phyloP scores from a whole-genome alignment of 805 yeast species.

The Zygotorulaspora danielsina region DNA sequence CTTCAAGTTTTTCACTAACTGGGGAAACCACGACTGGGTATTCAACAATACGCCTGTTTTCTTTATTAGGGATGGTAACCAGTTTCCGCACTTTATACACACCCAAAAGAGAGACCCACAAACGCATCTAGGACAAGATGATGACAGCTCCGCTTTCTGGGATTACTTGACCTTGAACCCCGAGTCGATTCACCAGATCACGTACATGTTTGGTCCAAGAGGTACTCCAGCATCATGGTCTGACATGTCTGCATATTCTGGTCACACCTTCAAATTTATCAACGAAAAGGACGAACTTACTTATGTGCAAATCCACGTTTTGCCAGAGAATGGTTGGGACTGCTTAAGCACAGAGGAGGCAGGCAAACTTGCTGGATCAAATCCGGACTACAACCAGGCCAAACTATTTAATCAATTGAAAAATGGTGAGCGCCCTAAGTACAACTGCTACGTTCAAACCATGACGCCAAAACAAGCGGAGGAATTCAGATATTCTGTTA shows the following conservation, averaged over 20 bases:
- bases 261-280: slow-evolving; percentile 58
- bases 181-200: slow-evolving; percentile 54
- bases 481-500: slow-evolving; percentile 69
- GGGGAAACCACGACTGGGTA: slow-evolving; percentile 81
- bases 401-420: slow-evolving; percentile 44
- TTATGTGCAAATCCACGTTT: slow-evolving; percentile 54
- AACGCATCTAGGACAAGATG: slow-evolving; percentile 39
- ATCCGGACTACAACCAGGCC: slow-evolving; percentile 48
- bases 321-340: slow-evolving; percentile 48
- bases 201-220: slow-evolving; percentile 54
- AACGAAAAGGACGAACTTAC: slow-evolving; percentile 47
- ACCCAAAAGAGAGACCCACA: slow-evolving; percentile 82
- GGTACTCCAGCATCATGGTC: slow-evolving; percentile 56
- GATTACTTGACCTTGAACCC: slow-evolving; percentile 53
- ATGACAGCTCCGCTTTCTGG: slow-evolving; percentile 53
- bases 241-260: slow-evolving; percentile 59
- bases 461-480: slow-evolving; percentile 78
- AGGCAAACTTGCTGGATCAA: slow-evolving; percentile 41
- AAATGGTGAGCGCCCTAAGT: slow-evolving; percentile 47
- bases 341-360: slow-evolving; percentile 46
- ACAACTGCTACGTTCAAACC: slow-evolving; percentile 53
- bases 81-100: slow-evolving; percentile 85
- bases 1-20: slow-evolving; percentile 74
- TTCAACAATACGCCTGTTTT: slow-evolving; percentile 84
- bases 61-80: slow-evolving; percentile 70